Evolutionary conservation across 1,284 basidiomycete species (phyloP), one percentile per base, ranked within the genome.

Genomic region (Jaminaea rosea): DNA sequence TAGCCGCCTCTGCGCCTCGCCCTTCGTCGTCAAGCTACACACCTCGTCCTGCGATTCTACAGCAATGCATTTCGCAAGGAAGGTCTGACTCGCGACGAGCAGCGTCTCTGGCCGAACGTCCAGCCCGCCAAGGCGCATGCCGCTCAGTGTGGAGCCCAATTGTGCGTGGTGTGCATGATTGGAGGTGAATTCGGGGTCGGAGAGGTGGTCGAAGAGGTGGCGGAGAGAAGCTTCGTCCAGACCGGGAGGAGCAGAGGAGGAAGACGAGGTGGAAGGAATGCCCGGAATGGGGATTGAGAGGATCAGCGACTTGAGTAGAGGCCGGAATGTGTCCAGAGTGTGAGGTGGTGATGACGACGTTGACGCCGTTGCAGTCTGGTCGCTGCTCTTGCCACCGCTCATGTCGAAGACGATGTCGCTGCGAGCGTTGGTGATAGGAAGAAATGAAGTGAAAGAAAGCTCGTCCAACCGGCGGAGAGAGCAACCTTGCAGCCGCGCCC

Each of bases 121-220:
- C 11, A 64, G 44, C 9, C 66, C 57, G 19, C 61, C 61, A 15
- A 72, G 50, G 46, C 70, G 64, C 50, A 73, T 56, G 23, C 62
- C 65, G 3, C 68, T 69, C 6, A 73, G 47, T 3, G 63, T 63
- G 1, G 68, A 55, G 1, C 69, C 69, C 27, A 73, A 65, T 54
- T 67, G 64, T 0, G 71, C 69, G 36, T 66, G 60, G 53, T 72
- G 58, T 23, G 60, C 59, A 4, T 58, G 54, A 4, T 65, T 56
- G 7, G 59, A 54, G 39, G 71, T 72, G 50, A 73, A 73, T 27
- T 57, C 61, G 37, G 60, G 56, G 49, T 73, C 67, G 15, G 68
- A 61, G 13, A 73, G 58, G 47, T 73, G 69, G 45, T 58, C 51
- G 2, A 73, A 49, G 39, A 73, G 56, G 27, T 1, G 44, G 8